phyloP scores from a whole-genome alignment of 768 basidiomycete genomes.

The Mycena maculata region DNA sequence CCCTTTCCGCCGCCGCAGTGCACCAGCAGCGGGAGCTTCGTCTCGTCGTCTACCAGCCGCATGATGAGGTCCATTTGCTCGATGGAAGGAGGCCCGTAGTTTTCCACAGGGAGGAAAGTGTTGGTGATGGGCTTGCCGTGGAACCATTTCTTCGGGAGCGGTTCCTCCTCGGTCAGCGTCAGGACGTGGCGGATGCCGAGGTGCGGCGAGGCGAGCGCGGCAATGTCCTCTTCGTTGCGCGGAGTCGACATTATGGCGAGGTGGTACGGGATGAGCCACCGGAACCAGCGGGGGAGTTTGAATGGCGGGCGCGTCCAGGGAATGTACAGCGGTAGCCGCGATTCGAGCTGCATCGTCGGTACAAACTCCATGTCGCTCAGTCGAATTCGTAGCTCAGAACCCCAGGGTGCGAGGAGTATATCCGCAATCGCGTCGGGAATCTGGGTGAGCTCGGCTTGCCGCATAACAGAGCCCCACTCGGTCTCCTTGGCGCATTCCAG shows the following conservation, averaged over 20 bases:
- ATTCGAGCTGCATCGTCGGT: slow-evolving; percentile 54
- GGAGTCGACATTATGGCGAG: slow-evolving; percentile 74
- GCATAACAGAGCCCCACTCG: slow-evolving; percentile 64
- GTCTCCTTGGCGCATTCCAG: slow-evolving; percentile 57
- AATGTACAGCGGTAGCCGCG: slow-evolving; percentile 55
- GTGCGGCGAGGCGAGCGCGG: slow-evolving; percentile 53
- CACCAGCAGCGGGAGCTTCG: slow-evolving; percentile 62
- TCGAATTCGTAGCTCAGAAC: slow-evolving; percentile 44
- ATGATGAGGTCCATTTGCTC: slow-evolving; percentile 72
- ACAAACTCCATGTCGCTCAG: slow-evolving; percentile 46
- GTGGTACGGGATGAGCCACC: slow-evolving; percentile 70
- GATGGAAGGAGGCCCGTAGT: slow-evolving; percentile 64
- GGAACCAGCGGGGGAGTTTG: slow-evolving; percentile 68
- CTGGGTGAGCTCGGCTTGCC: slow-evolving; percentile 54
- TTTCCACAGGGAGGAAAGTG: slow-evolving; percentile 67
- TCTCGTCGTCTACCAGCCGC: slow-evolving; percentile 55
- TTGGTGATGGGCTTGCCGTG: slow-evolving; percentile 55
- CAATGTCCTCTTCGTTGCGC: slow-evolving; percentile 60
- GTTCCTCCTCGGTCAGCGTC: slow-evolving; percentile 69
- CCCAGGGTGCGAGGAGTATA: slow-evolving; percentile 57
- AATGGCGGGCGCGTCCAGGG: slow-evolving; percentile 41
- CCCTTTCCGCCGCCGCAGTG: slow-evolving; percentile 76
- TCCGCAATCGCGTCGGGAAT: slow-evolving; percentile 47
- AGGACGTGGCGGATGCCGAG: slow-evolving; percentile 70
- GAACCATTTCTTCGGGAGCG: slow-evolving; percentile 63